Base-by-base conservation (phyloP, 2,329 filamentous ascomycete species). In the Cordyceps farinosa region DNA sequence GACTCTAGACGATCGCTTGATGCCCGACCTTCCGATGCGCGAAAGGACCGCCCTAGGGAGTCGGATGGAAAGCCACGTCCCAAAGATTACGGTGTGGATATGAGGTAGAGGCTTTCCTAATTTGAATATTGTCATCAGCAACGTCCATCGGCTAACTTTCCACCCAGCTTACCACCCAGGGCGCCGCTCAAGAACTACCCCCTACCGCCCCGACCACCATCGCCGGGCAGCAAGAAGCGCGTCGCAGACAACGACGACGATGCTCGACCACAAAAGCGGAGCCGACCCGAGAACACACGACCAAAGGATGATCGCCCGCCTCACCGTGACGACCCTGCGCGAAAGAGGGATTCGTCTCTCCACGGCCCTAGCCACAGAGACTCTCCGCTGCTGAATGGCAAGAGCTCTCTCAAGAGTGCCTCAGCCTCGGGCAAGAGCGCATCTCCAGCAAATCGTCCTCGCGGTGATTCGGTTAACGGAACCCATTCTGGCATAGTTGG, bases 151-250 rank as follows among this genome's bases (percentile, higher is more conserved):
- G 32, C 50, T 61, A n/a, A 53, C 59, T 65, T 11, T n/a, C 17
- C 17, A 57, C 56, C 45, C 59, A 77, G 75, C 64, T 67, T 77
- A 4, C 74, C 74, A 27, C 73, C 74, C 17, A 79, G 76, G 67
- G 75, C 77, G 13, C 72, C 75, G 5, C 60, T 69, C 1, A 70
- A 68, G 61, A 71, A 62, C n/a, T 62, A 66, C 52, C 70, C 70
- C 36, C 65, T 75, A 48, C 73, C 77, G 52, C 68, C 76, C 58
- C 65, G 77, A 69, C 70, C 76, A 67, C 66, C 71, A n/a, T 81
- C 76, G 45, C 79, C 76, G 8, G 78, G 80, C 56, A 78, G 70
- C 65, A 80, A 77, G 67, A 84, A 84, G 72, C 80, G 82, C 47
- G 65, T 70, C 11, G 71, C 75, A 15, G 82, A 84, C 17, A 56